These are phyloP conservation scores for Friedmanniomyces endolithicus DNA, from an alignment of 495 filamentous ascomycete genomes.

Conservation along the genomic window DNA sequence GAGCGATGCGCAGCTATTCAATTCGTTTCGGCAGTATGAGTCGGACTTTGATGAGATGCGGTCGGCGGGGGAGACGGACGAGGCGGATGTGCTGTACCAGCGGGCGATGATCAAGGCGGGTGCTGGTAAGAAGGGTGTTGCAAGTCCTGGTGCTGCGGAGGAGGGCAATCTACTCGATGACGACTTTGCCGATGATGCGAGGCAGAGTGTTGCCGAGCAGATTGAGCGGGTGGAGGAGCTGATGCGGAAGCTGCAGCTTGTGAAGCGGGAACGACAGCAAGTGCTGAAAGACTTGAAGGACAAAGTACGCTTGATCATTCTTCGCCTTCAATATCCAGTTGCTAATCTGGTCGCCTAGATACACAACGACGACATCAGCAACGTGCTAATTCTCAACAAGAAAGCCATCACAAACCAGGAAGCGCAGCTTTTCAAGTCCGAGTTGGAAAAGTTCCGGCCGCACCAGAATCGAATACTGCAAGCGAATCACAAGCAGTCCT, in stretches of 20 bases:
- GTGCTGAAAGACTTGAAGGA: constrained; percentile 95
- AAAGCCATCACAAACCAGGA: constrained; percentile 85
- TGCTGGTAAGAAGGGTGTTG: constrained; percentile 44
- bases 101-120: constrained; percentile 62
- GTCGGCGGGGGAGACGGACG: constrained; percentile 71
- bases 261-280: constrained; percentile 80
- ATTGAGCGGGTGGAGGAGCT: constrained; percentile 82
- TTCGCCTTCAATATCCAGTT: neutral
- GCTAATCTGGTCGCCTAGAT: constrained; percentile 43
- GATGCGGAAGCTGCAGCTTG: constrained; percentile 76
- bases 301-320: constrained; percentile 49
- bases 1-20: constrained; percentile 76
- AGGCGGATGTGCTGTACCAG: constrained; percentile 81
- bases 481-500: constrained; percentile 84
- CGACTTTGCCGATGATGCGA: constrained; percentile 65
- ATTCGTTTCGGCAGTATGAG: constrained; percentile 72
- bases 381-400: constrained; percentile 92
- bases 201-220: constrained; percentile 74
- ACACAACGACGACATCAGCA: constrained; percentile 91
- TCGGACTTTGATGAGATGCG: constrained; percentile 93
- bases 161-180: constrained; percentile 80
- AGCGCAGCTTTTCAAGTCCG: constrained; percentile 76
- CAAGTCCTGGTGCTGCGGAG: constrained; percentile 34
- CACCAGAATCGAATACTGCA: constrained; percentile 85
- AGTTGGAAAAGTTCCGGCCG: constrained; percentile 91